Conservation (phyloP, 495 filamentous ascomycete genomes). For the Podospora pseudoanserina region DNA sequence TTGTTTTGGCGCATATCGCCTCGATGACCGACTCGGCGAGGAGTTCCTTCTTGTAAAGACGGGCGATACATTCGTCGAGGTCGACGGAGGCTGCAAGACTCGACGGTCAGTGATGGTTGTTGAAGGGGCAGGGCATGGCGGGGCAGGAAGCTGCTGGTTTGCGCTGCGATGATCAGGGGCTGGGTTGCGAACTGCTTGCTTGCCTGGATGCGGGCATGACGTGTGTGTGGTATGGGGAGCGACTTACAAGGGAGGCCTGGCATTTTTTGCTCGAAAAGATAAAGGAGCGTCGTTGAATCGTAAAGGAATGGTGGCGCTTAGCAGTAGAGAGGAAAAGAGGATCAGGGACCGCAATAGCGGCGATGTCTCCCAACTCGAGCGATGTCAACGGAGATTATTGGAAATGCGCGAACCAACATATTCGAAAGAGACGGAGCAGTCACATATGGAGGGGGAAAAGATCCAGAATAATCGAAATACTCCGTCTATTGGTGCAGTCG, state of each 20-base stretch:
- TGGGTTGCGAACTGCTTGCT: background rate
- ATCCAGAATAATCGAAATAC: slow-evolving; percentile 1
- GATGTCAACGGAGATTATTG: slow-evolving; percentile 29
- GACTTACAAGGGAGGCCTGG: slow-evolving; percentile 81
- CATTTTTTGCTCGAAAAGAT: slow-evolving; percentile 51
- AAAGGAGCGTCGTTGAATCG: slow-evolving; percentile 15
- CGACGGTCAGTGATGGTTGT: slow-evolving; percentile 11
- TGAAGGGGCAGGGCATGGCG: background rate
- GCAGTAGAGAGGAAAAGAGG: slow-evolving; percentile 1
- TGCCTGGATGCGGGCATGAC: background rate
- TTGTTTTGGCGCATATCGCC: slow-evolving; percentile 98
- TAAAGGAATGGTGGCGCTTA: background rate
- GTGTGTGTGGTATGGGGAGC: background rate
- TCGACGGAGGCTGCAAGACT: slow-evolving; percentile 75
- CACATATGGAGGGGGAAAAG: slow-evolving; percentile 23
- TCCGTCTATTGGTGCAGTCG: background rate
- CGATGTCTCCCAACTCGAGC: slow-evolving; percentile 33
- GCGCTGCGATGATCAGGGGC: background rate
- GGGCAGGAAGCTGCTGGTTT: slow-evolving; percentile 9
- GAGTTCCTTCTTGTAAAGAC: slow-evolving; percentile 93
- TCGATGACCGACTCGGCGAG: slow-evolving; percentile 97
- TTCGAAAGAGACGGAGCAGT: slow-evolving; percentile 26
- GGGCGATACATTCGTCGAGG: slow-evolving; percentile 94
- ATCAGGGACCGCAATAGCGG: slow-evolving; percentile 24
- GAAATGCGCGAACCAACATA: slow-evolving; percentile 33